Base-by-base conservation (phyloP, 805 yeast genomes). In the Pichia cabralensis region DNA sequence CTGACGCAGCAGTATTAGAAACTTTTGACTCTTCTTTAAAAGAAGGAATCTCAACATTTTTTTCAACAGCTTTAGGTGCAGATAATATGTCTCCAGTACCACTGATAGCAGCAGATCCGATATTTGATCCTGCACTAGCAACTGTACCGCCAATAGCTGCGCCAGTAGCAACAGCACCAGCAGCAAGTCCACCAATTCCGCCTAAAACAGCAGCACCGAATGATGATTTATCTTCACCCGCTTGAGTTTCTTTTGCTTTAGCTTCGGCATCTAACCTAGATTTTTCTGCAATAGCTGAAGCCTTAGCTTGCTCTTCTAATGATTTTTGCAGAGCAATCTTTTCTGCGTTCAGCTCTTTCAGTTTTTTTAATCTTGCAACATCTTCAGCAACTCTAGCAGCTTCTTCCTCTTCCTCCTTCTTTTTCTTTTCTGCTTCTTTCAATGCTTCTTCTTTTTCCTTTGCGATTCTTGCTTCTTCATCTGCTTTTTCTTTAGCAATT, bases 251-350 rank as follows among this genome's bases (percentile, higher is more conserved):
- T 39, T 53, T 47, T 14, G 52, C 52, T 44, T 58, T 59, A 35
- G 58, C 62, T 44, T 52, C 58, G 36, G 57, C 55, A 15, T n/a
- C 28, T n/a, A 23, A 22, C 15, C 13, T 33, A 8, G 57, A 52
- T 49, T 58, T 53, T 43, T 28, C 53, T 56, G n/a, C n/a, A n/a
- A n/a, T n/a, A n/a, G n/a, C n/a, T n/a, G n/a, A n/a, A n/a, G n/a
- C n/a, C n/a, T 36, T 56, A 58, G 47, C 62, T 61, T 42, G 58
- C 43, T 60, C 62, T 36, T 63, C 64, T 34, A 36, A n/a, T 4
- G 29, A 22, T 17, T 55, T 63, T 39, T 64, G 55, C 39, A 64
- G 52, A n/a, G 24, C 14, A 12, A 35, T 7, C 13, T 39, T 42
- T 56, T 58, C 46, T 54, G 52, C 46, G 58, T 35, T 48, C 17